Evolutionary conservation across 192 early-diverging fungal species (phyloP).

Genomic region (Coemansia sp.): DNA sequence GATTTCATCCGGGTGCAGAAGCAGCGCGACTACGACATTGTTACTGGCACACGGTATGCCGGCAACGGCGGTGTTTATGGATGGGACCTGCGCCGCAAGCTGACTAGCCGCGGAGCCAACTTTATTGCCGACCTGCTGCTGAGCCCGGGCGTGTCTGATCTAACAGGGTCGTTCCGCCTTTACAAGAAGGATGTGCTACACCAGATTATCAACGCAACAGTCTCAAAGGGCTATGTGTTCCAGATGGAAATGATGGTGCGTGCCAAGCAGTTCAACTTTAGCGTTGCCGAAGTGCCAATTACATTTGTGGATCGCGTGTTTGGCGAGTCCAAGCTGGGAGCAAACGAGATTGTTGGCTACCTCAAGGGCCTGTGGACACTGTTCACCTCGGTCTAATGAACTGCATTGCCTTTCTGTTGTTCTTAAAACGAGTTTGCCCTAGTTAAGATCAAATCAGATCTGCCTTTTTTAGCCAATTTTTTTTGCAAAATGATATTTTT

Average conservation of each 20-base stretch:
- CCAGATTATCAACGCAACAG: constrained; percentile 80
- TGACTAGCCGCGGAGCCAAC: constrained; percentile 97
- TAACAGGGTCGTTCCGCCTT: constrained; percentile 93
- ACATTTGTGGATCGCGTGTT: constrained; percentile 99
- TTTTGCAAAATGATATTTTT: not conserved
- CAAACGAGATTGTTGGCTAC: constrained; percentile 91
- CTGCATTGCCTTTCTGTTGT: too few species aligned
- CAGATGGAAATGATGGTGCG: constrained; percentile 99
- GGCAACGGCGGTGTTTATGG: constrained; percentile 93
- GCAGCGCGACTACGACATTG: constrained; percentile 82
- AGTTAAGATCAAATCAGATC: not conserved
- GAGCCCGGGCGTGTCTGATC: constrained; percentile 86
- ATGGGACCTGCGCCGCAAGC: constrained; percentile 94
- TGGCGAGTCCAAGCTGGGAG: constrained; percentile 94
- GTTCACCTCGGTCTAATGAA: constrained; percentile 63
- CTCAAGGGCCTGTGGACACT: constrained; percentile 86
- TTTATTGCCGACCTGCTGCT: constrained; percentile 86
- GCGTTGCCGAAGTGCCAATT: constrained; percentile 91
- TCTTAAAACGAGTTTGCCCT: not conserved
- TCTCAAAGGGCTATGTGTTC: constrained; percentile 98
- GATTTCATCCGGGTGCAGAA: constrained; percentile 89
- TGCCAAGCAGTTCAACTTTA: constrained; percentile 84
- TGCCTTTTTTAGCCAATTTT: not conserved
- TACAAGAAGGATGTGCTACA: constrained; percentile 91
- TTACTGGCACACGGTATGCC: constrained; percentile 91